These are phyloP conservation scores for Pisolithus tinctorius DNA, from an alignment of 768 basidiomycete genomes.

Conservation along the genomic window DNA sequence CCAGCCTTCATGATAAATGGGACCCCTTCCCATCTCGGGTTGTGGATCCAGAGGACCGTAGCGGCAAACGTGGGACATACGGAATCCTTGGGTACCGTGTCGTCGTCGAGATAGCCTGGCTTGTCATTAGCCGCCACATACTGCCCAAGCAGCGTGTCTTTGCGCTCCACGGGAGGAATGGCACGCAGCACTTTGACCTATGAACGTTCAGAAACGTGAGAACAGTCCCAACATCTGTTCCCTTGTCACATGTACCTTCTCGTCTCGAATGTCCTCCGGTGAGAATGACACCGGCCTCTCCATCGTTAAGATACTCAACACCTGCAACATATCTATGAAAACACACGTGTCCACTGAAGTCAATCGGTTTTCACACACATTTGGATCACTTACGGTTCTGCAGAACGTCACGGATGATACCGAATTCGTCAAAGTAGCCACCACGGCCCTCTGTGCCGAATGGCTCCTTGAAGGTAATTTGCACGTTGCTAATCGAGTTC, in stretches of 20 bases:
- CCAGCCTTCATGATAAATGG: slow-evolving; percentile 98
- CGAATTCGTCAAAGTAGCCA: slow-evolving; percentile 99
- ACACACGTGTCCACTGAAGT: slow-evolving; percentile 2
- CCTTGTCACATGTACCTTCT: slow-evolving; percentile 60
- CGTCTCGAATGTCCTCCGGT: slow-evolving; percentile 95
- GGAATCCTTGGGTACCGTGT: slow-evolving; percentile 88
- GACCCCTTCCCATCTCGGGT: slow-evolving; percentile 97
- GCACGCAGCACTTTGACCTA: slow-evolving; percentile 94
- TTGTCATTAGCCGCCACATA: slow-evolving; percentile 86
- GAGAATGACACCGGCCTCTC: slow-evolving; percentile 97
- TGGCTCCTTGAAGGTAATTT: slow-evolving; percentile 99
- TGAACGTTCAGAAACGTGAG: slow-evolving; percentile 12
- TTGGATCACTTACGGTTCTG: slow-evolving; percentile 84
- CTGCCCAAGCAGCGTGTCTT: slow-evolving; percentile 89
- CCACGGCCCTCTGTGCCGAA: slow-evolving; percentile 99
- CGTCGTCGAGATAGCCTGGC: slow-evolving; percentile 98
- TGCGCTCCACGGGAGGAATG: slow-evolving; percentile 72
- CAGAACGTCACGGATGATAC: slow-evolving; percentile 94
- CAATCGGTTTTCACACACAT: slow-evolving; percentile 3
- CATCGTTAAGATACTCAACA: slow-evolving; percentile 93
- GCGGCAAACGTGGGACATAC: slow-evolving; percentile 94
- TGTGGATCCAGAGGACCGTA: slow-evolving; percentile 85
- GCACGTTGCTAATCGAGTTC: slow-evolving; percentile 92
- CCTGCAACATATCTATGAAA: slow-evolving; percentile 80
- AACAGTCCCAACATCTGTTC: slow-evolving; percentile 3